Evolutionary conservation across 371 early-diverging fungal species (phyloP), one percentile per base, ranked within the genome.

Genomic region (Smittium mucronatum): DNA sequence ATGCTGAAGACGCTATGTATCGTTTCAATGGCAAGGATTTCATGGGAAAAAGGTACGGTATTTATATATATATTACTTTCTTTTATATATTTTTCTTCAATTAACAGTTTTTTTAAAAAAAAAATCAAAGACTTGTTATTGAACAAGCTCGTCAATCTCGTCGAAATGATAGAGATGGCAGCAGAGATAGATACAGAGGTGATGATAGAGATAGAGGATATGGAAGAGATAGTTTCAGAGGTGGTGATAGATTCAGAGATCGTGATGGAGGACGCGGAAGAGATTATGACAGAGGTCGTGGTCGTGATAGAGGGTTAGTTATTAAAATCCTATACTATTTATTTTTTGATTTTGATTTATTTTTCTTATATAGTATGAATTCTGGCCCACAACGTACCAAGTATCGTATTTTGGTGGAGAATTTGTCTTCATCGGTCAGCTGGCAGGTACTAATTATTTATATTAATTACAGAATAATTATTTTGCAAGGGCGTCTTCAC

Each of bases 1-100:
- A 89, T 73, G 90, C 90, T 63, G 88, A 89, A 58, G 89, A 89
- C 74, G 90, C 90, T 58, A 79, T 88, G 68, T 81, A 84, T 67
- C 85, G 84, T 71, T 81, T 87, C 35, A 81, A 89, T 71, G 88
- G 87, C 47, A 77, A 83, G 57, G 80, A 81, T 34, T 81, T 89
- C 58, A 83, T 82, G 71, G 87, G 88, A 65, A 76, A 75, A 69
- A 80, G 83, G 61, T 64, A 64, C 16, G 8, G 11, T 26, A 5
- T 2, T n/a, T 28, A 5, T 59, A 76, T 34, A 75, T 77, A 28
- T 81, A 81, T n/a, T 34, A 31, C 34, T 34, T 68, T 33, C 26
- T 26, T 30, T 1, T 34, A 2, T 36, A 36, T 8, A 30, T 57
- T 59, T 16, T 59, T n/a, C n/a, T n/a, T n/a, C n/a, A n/a, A n/a